Evolutionary conservation across 2,329 filamentous ascomycete genomes (phyloP).

Genomic region (Aspergillus sp.): DNA sequence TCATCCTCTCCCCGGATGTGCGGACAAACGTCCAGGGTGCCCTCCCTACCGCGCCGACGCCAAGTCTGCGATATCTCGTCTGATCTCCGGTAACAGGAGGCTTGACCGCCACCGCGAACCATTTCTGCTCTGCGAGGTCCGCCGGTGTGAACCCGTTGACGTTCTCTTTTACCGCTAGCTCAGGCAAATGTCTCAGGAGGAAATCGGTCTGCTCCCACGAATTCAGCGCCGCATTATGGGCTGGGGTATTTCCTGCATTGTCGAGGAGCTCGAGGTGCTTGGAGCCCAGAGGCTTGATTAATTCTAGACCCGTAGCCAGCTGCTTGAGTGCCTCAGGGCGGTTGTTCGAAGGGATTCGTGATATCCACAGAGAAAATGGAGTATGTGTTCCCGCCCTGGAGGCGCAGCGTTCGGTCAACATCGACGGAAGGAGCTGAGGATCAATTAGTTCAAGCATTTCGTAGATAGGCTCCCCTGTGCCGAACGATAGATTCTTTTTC

Average conservation of each 20-base stretch:
- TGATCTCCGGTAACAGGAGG: slow-evolving; percentile 3
- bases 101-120: slow-evolving; percentile 29
- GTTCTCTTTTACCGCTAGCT: slow-evolving; percentile 72
- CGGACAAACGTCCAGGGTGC: slow-evolving; percentile 12
- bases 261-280: slow-evolving; percentile 51
- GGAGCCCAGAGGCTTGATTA: slow-evolving; percentile 57
- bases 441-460: slow-evolving; percentile 55
- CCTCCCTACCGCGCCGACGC: neutral
- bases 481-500: slow-evolving; percentile 23
- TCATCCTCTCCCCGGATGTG: slow-evolving; percentile 15
- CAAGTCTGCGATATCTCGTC: neutral
- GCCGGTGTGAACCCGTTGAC: slow-evolving; percentile 75
- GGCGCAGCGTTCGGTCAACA: slow-evolving; percentile 38
- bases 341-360: neutral
- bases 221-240: slow-evolving; percentile 42
- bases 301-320: slow-evolving; percentile 27
- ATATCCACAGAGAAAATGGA: slow-evolving; percentile 62
- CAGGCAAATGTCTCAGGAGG: slow-evolving; percentile 59
- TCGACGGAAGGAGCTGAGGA: slow-evolving; percentile 50
- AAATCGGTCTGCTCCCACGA: slow-evolving; percentile 56
- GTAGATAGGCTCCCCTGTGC: slow-evolving; percentile 54
- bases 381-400: slow-evolving; percentile 32
- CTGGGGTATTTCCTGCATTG: slow-evolving; percentile 48
- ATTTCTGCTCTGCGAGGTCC: slow-evolving; percentile 52
- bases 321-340: neutral